These are phyloP conservation scores for Tylopilus cervinicoccineus DNA, from an alignment of 768 basidiomycete species.

Conservation along the genomic window DNA sequence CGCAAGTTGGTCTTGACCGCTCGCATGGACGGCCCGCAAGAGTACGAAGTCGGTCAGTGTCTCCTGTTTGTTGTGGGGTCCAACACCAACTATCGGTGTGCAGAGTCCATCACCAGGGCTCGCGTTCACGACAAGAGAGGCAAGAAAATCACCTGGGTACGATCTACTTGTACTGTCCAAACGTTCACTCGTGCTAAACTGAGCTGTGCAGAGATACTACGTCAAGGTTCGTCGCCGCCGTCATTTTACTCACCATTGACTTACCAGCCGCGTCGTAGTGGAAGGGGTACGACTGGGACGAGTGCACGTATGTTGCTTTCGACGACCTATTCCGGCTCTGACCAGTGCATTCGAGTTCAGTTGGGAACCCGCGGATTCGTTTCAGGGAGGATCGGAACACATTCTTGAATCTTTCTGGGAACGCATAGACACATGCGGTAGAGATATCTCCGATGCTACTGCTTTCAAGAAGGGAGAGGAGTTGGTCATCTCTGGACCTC, in stretches of 20 bases:
- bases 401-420: conserved; percentile 40
- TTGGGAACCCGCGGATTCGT: conserved; percentile 67
- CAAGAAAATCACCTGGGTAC: conserved; percentile 51
- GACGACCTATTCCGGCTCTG: not conserved
- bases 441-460: conserved; percentile 46
- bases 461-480: conserved; percentile 53
- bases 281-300: conserved; percentile 53
- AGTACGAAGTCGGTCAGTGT: conserved; percentile 67
- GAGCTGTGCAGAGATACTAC: conserved; percentile 44
- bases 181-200: conserved; percentile 10
- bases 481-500: conserved; percentile 54
- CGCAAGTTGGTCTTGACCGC: conserved; percentile 5
- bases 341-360: conserved; percentile 32
- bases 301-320: conserved; percentile 51
- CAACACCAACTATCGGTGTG: not conserved
- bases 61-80: not conserved
- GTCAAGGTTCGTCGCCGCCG: conserved; percentile 46
- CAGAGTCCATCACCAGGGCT: conserved; percentile 55
- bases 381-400: conserved; percentile 51
- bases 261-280: conserved; percentile 38
- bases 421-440: conserved; percentile 30
- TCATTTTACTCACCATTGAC: not conserved
- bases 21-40: conserved; percentile 38
- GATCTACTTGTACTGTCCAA: conserved; percentile 7
- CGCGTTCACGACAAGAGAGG: conserved; percentile 44